Evolutionary conservation across 1,139 yeast genomes (phyloP).

Genomic region (Hanseniaspora uvarum): DNA sequence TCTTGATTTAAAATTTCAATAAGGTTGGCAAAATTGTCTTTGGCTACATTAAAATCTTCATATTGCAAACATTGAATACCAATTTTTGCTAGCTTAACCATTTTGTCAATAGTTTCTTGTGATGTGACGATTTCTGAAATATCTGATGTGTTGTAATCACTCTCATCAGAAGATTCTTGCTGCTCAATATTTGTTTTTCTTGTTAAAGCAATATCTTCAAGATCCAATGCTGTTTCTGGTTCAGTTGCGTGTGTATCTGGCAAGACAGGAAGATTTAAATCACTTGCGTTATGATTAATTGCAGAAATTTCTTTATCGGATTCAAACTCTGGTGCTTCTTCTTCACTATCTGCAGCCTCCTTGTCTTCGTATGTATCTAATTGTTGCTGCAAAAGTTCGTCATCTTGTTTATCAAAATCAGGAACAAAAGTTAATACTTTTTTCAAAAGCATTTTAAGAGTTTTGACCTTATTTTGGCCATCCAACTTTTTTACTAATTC

Average conservation of each 20-base stretch:
- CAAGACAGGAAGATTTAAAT: conserved; percentile 5
- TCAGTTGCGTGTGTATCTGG: neutral
- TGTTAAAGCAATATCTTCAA: conserved; percentile 25
- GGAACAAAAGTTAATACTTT: neutral
- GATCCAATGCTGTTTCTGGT: conserved; percentile 14
- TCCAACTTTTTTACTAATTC: conserved; percentile 9
- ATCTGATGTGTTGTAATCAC: conserved; percentile 18
- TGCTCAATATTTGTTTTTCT: conserved; percentile 20
- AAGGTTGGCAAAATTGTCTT: conserved; percentile 1
- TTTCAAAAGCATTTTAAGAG: conserved; percentile 9
- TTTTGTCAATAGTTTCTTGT: conserved; percentile 23
- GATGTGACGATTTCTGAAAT: conserved; percentile 24
- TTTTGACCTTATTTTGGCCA: neutral
- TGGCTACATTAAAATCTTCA: conserved; percentile 9
- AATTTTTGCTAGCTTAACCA: conserved; percentile 27
- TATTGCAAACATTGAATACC: conserved; percentile 13
- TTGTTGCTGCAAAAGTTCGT: conserved; percentile 5
- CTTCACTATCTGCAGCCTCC: neutral
- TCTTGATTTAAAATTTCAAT: neutral
- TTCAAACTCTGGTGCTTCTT: conserved; percentile 8
- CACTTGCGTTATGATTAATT: neutral
- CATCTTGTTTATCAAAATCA: conserved; percentile 8
- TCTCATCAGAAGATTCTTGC: neutral
- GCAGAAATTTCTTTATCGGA: conserved; percentile 4
- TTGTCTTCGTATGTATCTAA: neutral